Base-by-base conservation (phyloP, 129 eudicot species). In the Flaveria robusta region DNA sequence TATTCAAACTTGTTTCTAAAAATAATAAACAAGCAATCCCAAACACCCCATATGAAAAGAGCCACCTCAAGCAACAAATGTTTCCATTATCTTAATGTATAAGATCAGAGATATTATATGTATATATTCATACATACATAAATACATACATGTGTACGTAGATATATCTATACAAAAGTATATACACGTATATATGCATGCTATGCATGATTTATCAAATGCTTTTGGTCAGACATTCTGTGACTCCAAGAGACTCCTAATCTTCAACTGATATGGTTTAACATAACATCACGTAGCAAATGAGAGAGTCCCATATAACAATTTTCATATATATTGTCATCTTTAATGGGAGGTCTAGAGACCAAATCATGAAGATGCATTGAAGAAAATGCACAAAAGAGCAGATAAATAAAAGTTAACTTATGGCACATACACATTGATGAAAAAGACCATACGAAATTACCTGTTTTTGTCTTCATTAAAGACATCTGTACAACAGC, bases 401-500 rank as follows among this genome's bases (percentile, higher is more conserved):
- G 42, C 11, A 63, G 52, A 34, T 56, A 59, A 67, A 43, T 47
- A 70, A 63, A 74, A 74, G 50, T 15, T 1, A 75, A 26, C 8
- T 14, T 6, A 49, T 22, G 22, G 29, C 43, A 56, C 19, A 46
- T 20, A 50, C 68, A 63, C 41, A 54, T 34, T 69, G 13, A 51
- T 19, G 27, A 19, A 73, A 18, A 15, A 37, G 42, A 65, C 52
- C 42, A 77, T 78, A 75, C 23, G 63, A 54, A 72, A 31, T 66
- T 60, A 93, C 98, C 98, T 88, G 97, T 83, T 78, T 90, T 93
- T 15, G 88, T 86, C 86, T 90, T 93, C 66, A 91, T 89, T 83
- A 90, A 52, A 47, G 98, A 90, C 79, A 92, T 94, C 79, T 93
- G 98, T 71, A 93, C 92, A 72, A 93, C 98, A 81, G 96, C 98